Conservation (phyloP, 352 stramenopile species). For the Phytophthora fragariae region DNA sequence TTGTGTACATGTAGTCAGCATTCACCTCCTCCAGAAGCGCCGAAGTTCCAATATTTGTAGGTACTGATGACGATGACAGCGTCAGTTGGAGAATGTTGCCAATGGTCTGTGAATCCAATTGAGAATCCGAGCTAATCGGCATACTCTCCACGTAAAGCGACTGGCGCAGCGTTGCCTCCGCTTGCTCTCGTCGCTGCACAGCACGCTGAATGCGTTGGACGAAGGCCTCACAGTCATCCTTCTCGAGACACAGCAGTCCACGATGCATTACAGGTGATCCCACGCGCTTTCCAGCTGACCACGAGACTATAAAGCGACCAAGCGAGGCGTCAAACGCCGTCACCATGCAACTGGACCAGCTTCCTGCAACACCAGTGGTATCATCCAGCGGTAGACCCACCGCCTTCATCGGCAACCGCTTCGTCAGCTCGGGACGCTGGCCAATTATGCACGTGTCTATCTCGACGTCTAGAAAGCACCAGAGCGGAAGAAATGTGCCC, state of each 20-base stretch:
- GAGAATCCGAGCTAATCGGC: constrained; percentile 69
- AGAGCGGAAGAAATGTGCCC: constrained; percentile 70
- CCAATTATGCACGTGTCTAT: constrained; percentile 10
- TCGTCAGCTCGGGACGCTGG: constrained; percentile 26
- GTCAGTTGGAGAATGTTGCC: constrained; percentile 78
- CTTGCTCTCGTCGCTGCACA: constrained; percentile 57
- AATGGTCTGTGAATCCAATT: constrained; percentile 75
- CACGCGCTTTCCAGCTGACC: constrained; percentile 77
- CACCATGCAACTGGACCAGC: constrained; percentile 82
- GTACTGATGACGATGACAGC: constrained; percentile 63
- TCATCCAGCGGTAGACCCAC: constrained; percentile 74
- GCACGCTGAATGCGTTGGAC: constrained; percentile 49
- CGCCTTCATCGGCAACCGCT: constrained; percentile 61
- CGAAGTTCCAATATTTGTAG: constrained; percentile 63
- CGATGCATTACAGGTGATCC: constrained; percentile 70
- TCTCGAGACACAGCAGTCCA: constrained; percentile 71
- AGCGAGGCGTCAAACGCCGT: constrained; percentile 64
- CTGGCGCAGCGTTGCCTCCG: constrained; percentile 69
- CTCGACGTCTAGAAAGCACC: constrained; percentile 78
- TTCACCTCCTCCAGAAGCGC: constrained; percentile 91
- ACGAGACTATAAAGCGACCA: constrained; percentile 73
- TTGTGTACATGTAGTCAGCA: constrained; percentile 91
- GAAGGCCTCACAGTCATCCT: constrained; percentile 59
- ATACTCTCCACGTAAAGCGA: constrained; percentile 81
- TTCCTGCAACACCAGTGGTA: constrained; percentile 54